A percentile compares a stretch with the other conserved stretches of the same genome.
These are phyloP conservation scores for Xylaria nigripes DNA, from an alignment of 495 filamentous ascomycete species.

Conservation along the genomic window DNA sequence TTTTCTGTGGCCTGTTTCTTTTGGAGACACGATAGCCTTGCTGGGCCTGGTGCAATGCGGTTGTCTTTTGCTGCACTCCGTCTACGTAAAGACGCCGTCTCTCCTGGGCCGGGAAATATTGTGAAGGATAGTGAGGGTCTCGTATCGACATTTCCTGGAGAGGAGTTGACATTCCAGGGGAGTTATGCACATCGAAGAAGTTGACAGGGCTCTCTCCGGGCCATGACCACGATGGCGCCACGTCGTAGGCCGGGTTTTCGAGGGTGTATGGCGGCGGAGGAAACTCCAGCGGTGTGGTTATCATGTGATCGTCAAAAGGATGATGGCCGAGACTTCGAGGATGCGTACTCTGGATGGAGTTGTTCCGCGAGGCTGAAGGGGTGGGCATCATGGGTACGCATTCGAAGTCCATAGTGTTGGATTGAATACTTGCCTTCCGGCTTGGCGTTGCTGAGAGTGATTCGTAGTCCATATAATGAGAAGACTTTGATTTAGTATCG, in stretches of 20 bases:
- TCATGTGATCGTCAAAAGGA: conserved; percentile 13
- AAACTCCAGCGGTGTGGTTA: conserved; percentile 13
- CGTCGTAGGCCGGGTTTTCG: conserved; percentile 7
- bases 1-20: conserved; percentile 16
- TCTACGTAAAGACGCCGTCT: conserved; percentile 21
- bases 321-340: conserved; percentile 11
- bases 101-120: conserved; percentile 12
- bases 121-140: background rate
- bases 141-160: background rate
- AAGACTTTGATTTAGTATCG: conserved; percentile 11
- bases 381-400: conserved; percentile 11
- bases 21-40: conserved; percentile 9
- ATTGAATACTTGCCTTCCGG: conserved; percentile 19
- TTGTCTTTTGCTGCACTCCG: conserved; percentile 26
- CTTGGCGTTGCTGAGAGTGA: conserved; percentile 17
- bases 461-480: conserved; percentile 19
- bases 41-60: conserved; percentile 28
- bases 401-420: conserved; percentile 15
- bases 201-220: conserved; percentile 16
- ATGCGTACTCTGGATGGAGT: conserved; percentile 4
- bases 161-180: conserved; percentile 6
- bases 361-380: conserved; percentile 7
- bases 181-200: conserved; percentile 7
- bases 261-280: conserved; percentile 8
- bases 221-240: conserved; percentile 18